Conservation (phyloP, 2,329 filamentous ascomycete genomes). For the Hypoxylon sp. region DNA sequence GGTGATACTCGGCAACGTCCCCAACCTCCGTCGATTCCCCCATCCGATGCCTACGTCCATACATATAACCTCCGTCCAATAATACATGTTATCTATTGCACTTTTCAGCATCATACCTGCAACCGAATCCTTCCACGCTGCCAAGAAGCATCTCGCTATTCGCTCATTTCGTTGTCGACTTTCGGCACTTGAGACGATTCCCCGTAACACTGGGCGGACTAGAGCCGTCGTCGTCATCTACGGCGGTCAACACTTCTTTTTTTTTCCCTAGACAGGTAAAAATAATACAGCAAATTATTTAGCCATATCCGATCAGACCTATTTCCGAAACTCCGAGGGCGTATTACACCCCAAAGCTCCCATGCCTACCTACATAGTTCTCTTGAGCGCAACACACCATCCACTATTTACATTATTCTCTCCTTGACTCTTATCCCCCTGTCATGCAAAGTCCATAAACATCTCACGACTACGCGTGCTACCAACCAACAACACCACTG, state of each 20-base stretch:
- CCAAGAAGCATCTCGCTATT: background rate
- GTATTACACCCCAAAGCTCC: slow-evolving; percentile 3
- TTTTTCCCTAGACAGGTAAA: background rate
- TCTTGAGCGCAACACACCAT: slow-evolving; percentile 8
- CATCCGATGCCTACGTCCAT: background rate
- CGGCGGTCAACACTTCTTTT: background rate
- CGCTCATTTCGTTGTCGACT: background rate
- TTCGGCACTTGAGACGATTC: background rate
- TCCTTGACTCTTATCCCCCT: slow-evolving; percentile 11
- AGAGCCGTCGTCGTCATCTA: slow-evolving; percentile 7
- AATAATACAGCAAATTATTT: slow-evolving; percentile 22
- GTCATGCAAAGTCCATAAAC: slow-evolving; percentile 9
- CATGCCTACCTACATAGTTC: slow-evolving; percentile 30
- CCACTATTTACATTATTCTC: slow-evolving; percentile 18
- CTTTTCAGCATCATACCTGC: background rate
- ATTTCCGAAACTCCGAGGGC: slow-evolving; percentile 36
- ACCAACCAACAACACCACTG: slow-evolving; percentile 2
- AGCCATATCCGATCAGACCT: slow-evolving; percentile 12
- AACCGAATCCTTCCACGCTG: background rate
- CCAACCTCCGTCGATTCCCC: no score
- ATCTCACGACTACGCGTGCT: background rate
- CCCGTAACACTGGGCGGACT: background rate
- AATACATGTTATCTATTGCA: background rate
- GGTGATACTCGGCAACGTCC: no score
- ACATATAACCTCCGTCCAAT: background rate